phyloP scores from a whole-genome alignment of 1,284 basidiomycete species.

The Puccinia sorghi region DNA sequence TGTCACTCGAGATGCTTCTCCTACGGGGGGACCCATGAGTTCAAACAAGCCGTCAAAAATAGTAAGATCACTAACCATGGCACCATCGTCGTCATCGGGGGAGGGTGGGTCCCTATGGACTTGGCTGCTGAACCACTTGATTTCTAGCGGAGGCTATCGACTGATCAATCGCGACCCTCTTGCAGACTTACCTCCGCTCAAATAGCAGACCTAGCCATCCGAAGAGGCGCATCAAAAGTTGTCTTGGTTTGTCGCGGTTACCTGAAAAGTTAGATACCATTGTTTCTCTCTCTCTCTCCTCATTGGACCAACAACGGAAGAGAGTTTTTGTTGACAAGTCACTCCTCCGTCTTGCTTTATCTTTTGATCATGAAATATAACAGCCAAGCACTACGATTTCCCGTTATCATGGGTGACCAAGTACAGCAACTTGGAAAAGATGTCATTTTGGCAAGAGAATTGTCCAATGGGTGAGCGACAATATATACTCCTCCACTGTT shows the following conservation, averaged over 20 bases:
- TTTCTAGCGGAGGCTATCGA: background rate
- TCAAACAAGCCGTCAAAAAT: conserved; percentile 39
- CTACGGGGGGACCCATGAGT: conserved; percentile 38
- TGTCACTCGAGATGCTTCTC: conserved; percentile 48
- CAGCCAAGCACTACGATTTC: conserved; percentile 46
- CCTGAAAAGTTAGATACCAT: conserved; percentile 32
- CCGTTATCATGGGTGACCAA: conserved; percentile 48
- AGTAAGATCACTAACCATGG: conserved; percentile 8
- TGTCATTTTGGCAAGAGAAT: conserved; percentile 50
- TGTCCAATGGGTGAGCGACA: conserved; percentile 40
- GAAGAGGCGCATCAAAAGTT: conserved; percentile 38
- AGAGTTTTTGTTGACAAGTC: too few relatives aligned
- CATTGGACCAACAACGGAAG: too few relatives aligned
- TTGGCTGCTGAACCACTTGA: background rate
- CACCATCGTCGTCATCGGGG: conserved; percentile 46
- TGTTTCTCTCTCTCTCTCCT: background rate
- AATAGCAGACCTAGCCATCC: conserved; percentile 46
- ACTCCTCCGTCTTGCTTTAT: too few relatives aligned
- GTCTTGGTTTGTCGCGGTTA: conserved; percentile 47
- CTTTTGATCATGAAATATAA: conserved; percentile 4
- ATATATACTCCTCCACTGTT: background rate
- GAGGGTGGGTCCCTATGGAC: conserved; percentile 33
- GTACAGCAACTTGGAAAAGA: conserved; percentile 48
- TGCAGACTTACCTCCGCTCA: conserved; percentile 44
- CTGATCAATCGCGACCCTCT: background rate